Conservation (phyloP, 768 basidiomycete genomes). For the Agrocybe chaxingu region DNA sequence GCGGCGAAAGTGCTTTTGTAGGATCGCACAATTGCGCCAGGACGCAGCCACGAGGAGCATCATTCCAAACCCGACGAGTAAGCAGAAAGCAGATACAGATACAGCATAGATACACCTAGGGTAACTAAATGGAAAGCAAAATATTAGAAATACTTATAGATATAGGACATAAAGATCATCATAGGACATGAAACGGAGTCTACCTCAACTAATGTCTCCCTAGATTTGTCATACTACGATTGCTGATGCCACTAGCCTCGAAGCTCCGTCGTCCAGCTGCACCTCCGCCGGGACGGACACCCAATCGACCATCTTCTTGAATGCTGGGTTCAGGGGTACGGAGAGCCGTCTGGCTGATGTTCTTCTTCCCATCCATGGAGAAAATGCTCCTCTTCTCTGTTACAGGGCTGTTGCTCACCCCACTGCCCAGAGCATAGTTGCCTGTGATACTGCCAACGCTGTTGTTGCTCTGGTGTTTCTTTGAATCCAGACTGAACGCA, state of each 20-base stretch:
- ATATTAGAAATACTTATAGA: background rate
- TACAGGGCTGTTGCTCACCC: conserved; percentile 20
- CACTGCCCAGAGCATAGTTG: conserved; percentile 24
- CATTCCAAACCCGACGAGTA: background rate
- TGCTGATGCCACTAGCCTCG: conserved; percentile 38
- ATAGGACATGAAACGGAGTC: background rate
- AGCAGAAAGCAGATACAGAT: too few species aligned
- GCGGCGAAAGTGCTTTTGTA: too few species aligned
- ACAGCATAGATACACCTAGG: too few species aligned
- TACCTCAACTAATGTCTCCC: conserved; percentile 29
- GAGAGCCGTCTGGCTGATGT: conserved; percentile 40
- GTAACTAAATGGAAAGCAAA: background rate
- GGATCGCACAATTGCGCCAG: too few species aligned
- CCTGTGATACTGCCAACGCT: conserved; percentile 14
- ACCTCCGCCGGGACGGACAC: conserved; percentile 37
- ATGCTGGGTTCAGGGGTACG: conserved; percentile 24
- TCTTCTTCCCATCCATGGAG: conserved; percentile 49
- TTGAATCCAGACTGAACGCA: conserved; percentile 58
- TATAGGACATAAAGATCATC: background rate
- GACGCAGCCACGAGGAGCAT: background rate
- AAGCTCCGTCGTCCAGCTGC: conserved; percentile 35
- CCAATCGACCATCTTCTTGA: conserved; percentile 47
- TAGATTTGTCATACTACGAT: conserved; percentile 53
- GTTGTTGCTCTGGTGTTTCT: conserved; percentile 33
- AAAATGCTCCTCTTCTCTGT: conserved; percentile 27